Conservation (phyloP, 2,329 filamentous ascomycete species). For the Trichophyton equinum region DNA sequence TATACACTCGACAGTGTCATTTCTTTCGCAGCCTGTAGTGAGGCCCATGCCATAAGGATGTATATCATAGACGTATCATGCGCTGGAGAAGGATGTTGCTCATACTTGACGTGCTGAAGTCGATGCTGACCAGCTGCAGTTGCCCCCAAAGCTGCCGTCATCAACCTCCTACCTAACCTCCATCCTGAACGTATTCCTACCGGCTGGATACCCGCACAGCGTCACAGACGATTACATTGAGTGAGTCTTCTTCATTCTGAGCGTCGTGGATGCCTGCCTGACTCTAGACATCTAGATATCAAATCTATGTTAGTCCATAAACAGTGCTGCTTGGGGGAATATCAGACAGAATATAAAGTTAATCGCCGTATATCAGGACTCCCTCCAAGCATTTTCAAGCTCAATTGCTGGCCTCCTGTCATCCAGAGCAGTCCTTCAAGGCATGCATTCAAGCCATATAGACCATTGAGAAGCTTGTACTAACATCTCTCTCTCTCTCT, state of each 20-base stretch:
- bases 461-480: background rate
- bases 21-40: too few species aligned
- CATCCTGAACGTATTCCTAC: slow-evolving; percentile 63
- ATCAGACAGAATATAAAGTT: background rate
- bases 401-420: slow-evolving; percentile 49
- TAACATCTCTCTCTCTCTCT: slow-evolving; percentile 11
- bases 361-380: slow-evolving; percentile 22
- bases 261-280: background rate
- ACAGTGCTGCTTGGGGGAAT: background rate
- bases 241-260: slow-evolving; percentile 29
- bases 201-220: slow-evolving; percentile 75
- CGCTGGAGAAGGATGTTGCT: background rate
- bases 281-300: slow-evolving; percentile 27
- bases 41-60: background rate
- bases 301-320: slow-evolving; percentile 49
- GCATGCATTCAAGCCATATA: slow-evolving; percentile 24
- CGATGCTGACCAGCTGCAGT: background rate
- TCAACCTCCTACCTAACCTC: slow-evolving; percentile 21
- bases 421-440: slow-evolving; percentile 69
- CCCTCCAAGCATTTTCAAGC: slow-evolving; percentile 32
- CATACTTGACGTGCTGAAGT: too few species aligned
- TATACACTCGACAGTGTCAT: too few species aligned
- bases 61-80: background rate
- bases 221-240: slow-evolving; percentile 74
- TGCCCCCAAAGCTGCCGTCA: slow-evolving; percentile 16